phyloP scores from a whole-genome alignment of 1,139 yeast genomes.

The Lodderomyces metapsilosis region DNA sequence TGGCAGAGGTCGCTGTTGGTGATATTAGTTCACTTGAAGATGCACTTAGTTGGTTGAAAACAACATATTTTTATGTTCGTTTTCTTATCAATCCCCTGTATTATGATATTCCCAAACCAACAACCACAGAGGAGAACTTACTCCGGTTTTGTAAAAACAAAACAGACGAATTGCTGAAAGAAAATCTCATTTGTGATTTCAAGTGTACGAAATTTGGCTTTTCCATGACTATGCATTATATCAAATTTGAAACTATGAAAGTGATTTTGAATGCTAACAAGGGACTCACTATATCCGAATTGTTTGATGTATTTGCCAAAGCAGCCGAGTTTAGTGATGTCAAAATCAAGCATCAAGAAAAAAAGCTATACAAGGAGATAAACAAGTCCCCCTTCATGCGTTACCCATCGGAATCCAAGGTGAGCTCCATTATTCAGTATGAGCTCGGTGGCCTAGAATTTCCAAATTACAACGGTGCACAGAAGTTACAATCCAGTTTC shows the following conservation, averaged over 20 bases:
- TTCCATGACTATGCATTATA: constrained; percentile 47
- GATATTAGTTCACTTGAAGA: constrained; percentile 36
- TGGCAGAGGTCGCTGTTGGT: constrained; percentile 49
- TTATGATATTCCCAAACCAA: constrained; percentile 21
- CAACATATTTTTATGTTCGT: constrained; percentile 52
- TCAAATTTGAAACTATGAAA: constrained; percentile 41
- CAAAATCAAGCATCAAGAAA: constrained; percentile 43
- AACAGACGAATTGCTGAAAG: constrained; percentile 25
- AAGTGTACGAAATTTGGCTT: constrained; percentile 38
- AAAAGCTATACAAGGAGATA: constrained; percentile 38
- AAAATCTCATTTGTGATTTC: constrained; percentile 25
- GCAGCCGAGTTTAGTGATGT: constrained; percentile 39
- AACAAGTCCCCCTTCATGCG: constrained; percentile 34
- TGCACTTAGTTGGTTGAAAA: constrained; percentile 49
- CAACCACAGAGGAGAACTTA: constrained; percentile 23
- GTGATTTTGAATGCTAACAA: constrained; percentile 19
- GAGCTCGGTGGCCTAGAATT: constrained; percentile 48
- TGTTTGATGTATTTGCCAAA: constrained; percentile 27
- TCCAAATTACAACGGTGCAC: constrained; percentile 39
- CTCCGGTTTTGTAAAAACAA: constrained; percentile 26
- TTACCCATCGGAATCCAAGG: constrained; percentile 29
- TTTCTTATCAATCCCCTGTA: constrained; percentile 35
- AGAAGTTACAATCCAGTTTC: constrained; percentile 34
- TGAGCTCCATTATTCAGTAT: constrained; percentile 39
- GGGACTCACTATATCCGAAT: constrained; percentile 17